Evolutionary conservation across 345 rosid species (phyloP).

Genomic region (Arabidopsis arenosa): DNA sequence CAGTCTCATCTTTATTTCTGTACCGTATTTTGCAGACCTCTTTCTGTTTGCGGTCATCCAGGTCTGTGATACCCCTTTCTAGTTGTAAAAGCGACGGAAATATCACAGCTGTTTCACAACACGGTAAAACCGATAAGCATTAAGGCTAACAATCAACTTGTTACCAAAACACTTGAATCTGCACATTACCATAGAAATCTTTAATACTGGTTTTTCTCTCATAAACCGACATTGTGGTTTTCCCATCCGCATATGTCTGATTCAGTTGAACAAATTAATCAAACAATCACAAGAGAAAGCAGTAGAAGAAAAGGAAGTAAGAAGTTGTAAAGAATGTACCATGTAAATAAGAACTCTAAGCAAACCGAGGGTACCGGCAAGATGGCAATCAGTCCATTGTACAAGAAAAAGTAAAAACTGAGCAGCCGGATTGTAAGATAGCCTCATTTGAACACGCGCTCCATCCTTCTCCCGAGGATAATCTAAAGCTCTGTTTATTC

Average conservation of each 20-base stretch:
- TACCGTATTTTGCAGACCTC: conserved; percentile 62
- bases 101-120: conserved; percentile 61
- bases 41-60: conserved; percentile 80
- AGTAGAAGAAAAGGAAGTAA: conserved; percentile 8
- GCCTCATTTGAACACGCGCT: conserved; percentile 90
- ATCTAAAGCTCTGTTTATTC: conserved; percentile 76
- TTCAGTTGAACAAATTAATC: conserved; percentile 24
- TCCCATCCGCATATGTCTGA: conserved; percentile 86
- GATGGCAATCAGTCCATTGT: conserved; percentile 94
- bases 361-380: conserved; percentile 92
- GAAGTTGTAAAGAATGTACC: conserved; percentile 49
- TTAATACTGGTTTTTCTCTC: conserved; percentile 84
- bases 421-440: conserved; percentile 89
- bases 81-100: conserved; percentile 83
- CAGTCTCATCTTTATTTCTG: conserved; percentile 58
- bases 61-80: conserved; percentile 69
- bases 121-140: neutral
- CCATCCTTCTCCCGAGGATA: conserved; percentile 86
- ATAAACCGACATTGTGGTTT: conserved; percentile 84
- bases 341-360: conserved; percentile 84
- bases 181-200: conserved; percentile 73
- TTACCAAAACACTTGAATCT: conserved; percentile 1
- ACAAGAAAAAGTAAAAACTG: conserved; percentile 90
- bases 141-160: neutral
- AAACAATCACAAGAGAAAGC: conserved; percentile 22